A percentile compares a stretch with the other conserved stretches of the same genome.
phyloP scores from a whole-genome alignment of 2,329 filamentous ascomycete species.

The Didymosphaeria variabile region DNA sequence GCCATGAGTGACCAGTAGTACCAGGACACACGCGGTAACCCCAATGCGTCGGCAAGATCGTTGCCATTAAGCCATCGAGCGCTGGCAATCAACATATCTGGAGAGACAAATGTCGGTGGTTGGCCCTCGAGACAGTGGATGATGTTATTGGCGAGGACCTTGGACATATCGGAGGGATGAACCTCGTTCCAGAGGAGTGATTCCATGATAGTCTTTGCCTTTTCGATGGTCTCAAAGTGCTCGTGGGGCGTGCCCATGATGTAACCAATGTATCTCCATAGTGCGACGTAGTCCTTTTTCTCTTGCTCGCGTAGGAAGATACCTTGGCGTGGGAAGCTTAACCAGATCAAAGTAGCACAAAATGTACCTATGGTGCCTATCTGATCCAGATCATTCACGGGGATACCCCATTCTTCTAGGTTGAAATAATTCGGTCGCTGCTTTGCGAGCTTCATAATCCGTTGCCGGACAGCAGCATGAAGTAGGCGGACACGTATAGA shows the following conservation, averaged over 20 bases:
- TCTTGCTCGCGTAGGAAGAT: slow-evolving; percentile 71
- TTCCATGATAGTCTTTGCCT: slow-evolving; percentile 72
- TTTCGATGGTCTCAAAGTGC: slow-evolving; percentile 64
- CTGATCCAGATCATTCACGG: slow-evolving; percentile 79
- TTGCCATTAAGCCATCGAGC: slow-evolving; percentile 76
- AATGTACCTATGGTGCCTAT: slow-evolving; percentile 78
- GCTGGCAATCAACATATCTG: slow-evolving; percentile 73
- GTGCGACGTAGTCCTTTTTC: slow-evolving; percentile 73
- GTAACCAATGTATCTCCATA: slow-evolving; percentile 79
- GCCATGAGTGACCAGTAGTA: slow-evolving; percentile 70
- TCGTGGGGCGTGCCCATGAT: slow-evolving; percentile 73
- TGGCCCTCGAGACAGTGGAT: slow-evolving; percentile 72
- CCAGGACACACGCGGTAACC: slow-evolving; percentile 63
- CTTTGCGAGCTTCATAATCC: slow-evolving; percentile 69
- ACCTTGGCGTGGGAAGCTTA: slow-evolving; percentile 76
- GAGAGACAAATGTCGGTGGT: slow-evolving; percentile 71
- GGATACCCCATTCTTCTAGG: slow-evolving; percentile 66
- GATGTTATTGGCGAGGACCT: slow-evolving; percentile 77
- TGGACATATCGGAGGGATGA: slow-evolving; percentile 68
- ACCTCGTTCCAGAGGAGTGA: slow-evolving; percentile 73
- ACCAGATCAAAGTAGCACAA: slow-evolving; percentile 71
- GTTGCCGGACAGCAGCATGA: slow-evolving; percentile 72
- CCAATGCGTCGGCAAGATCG: slow-evolving; percentile 67
- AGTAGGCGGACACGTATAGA: slow-evolving; percentile 74
- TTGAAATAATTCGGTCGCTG: slow-evolving; percentile 70